Base-by-base conservation (phyloP, 371 early-diverging fungal species). In the Mortierella sp. region DNA sequence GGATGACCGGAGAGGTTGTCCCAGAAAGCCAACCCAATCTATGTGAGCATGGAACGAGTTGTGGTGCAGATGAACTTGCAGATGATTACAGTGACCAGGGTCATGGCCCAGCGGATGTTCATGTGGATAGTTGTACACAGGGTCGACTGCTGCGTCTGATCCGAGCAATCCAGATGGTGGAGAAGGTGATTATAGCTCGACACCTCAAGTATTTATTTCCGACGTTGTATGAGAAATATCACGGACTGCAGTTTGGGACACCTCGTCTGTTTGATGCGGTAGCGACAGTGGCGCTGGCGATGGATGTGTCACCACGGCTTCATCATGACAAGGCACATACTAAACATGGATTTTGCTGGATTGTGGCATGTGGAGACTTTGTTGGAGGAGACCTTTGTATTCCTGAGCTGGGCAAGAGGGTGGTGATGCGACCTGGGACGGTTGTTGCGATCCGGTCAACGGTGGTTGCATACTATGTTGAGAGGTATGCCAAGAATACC, bases 291-390 rank as follows among this genome's bases (percentile, higher is more conserved):
- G 83, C 70, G 0, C 3, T 81, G 70, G 73, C 83, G 11, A 72
- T 81, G 70, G 83, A 81, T 54, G 83, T 81, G 22, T 72, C 83
- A 3, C 83, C 83, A n/a, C 72, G 73, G 5, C 70, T 70, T 2
- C 83, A 81, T 18, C 73, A 70, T 51, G 83, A 81, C 62, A 75
- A 66, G 57, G 70, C 73, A 5, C 83, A 81, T 28, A 81, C 83
- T 18, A 75, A 75, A 49, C 83, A 81, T 43, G 83, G 83, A 14
- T 81, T 81, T 49, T 81, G 83, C 39, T 81, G 83, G 83, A 81
- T 81, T 26, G 61, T 81, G 18, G 83, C 83, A 1, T 81, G 83
- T 62, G 83, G 83, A 10, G 83, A 81, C 43, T 81, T 81, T 76
- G 68, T 81, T 2, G 83, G 83, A 39, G 83, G 83, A 3, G 83